Conservation (phyloP, 1,284 basidiomycete species). For the Ceratobasidium sp. region DNA sequence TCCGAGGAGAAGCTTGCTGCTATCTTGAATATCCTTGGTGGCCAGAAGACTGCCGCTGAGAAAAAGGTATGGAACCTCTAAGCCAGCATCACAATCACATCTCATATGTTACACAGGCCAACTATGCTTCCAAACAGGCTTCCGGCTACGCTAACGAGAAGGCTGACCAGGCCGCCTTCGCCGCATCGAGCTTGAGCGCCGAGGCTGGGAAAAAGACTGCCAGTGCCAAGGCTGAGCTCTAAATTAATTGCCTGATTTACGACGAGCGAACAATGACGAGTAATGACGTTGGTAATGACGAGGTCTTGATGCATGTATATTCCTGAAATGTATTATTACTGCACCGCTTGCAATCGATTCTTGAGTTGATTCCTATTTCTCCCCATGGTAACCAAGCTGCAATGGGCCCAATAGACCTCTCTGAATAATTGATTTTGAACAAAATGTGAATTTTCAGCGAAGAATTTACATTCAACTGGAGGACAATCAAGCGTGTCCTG, state of each 20-base stretch:
- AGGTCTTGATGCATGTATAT: slow-evolving; percentile 25
- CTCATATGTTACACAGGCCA: slow-evolving; percentile 46
- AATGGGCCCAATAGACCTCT: too few relatives aligned
- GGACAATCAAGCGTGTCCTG: slow-evolving; percentile 19
- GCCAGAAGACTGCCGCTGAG: slow-evolving; percentile 42
- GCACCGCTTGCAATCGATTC: not conserved
- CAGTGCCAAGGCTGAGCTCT: slow-evolving; percentile 45
- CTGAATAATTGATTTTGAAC: too few relatives aligned
- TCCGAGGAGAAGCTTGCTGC: slow-evolving; percentile 74
- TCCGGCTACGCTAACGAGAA: slow-evolving; percentile 27
- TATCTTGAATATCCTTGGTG: slow-evolving; percentile 52
- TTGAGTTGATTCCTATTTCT: too few relatives aligned
- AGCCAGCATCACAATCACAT: slow-evolving; percentile 46
- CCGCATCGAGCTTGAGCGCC: slow-evolving; percentile 53
- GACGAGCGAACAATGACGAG: not conserved
- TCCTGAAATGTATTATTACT: slow-evolving; percentile 34
- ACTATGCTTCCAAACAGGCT: not conserved
- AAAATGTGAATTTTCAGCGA: too few relatives aligned
- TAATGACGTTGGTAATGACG: slow-evolving; percentile 13
- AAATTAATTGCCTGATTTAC: slow-evolving; percentile 3
- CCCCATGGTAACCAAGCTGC: too few relatives aligned
- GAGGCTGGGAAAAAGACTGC: slow-evolving; percentile 52
- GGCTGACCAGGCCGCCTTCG: slow-evolving; percentile 50
- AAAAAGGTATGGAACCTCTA: slow-evolving; percentile 23
- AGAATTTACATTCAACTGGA: too few relatives aligned